Evolutionary conservation across 2,329 filamentous ascomycete species (phyloP).

Genomic region (Phaeosphaeria sp.): DNA sequence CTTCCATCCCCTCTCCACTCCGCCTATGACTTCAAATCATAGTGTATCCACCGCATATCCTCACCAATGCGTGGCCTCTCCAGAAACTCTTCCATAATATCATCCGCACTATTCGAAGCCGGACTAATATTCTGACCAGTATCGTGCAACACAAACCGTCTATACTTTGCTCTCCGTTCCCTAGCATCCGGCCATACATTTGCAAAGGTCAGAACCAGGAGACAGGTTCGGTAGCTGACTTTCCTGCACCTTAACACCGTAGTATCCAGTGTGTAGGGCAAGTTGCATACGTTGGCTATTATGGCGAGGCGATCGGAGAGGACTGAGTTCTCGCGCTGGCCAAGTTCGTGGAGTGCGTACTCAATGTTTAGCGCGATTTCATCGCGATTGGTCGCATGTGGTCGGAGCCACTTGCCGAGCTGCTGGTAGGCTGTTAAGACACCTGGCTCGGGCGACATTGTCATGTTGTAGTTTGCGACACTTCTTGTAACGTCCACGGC

Average conservation of each 20-base stretch:
- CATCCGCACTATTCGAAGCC: no score
- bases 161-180: neutral
- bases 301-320: neutral
- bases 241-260: neutral
- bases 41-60: neutral
- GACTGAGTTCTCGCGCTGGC: neutral
- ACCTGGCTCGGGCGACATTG: neutral
- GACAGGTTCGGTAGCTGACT: neutral
- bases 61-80: neutral
- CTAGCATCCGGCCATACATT: neutral
- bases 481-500: neutral
- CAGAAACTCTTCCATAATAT: neutral
- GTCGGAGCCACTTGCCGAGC: neutral
- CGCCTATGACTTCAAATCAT: neutral
- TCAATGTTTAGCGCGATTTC: neutral
- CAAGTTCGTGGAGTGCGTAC: neutral
- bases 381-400: neutral
- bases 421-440: neutral
- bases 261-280: neutral
- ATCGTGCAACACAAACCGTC: neutral
- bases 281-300: neutral
- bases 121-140: no score
- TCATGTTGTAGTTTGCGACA: neutral
- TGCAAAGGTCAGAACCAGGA: neutral
- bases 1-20: no score